phyloP scores from a whole-genome alignment of 2,329 filamentous ascomycete genomes.

The Colletotrichum costaricense region DNA sequence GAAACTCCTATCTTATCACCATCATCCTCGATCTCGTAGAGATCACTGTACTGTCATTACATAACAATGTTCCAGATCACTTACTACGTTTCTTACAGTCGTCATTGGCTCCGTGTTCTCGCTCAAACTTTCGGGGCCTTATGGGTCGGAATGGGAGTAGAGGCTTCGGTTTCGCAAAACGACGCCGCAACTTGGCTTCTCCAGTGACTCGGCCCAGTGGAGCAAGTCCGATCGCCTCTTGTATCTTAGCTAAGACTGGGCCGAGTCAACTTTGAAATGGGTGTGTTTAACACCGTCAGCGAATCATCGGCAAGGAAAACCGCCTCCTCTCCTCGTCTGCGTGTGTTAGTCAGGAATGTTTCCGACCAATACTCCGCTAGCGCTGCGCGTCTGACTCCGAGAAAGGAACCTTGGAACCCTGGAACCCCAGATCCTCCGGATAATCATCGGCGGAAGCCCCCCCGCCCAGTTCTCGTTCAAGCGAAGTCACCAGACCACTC shows the following conservation, averaged over 20 bases:
- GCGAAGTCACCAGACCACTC: not conserved
- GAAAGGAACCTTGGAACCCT: not conserved
- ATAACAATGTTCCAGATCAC: not conserved
- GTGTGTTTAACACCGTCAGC: not conserved
- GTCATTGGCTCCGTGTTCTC: not conserved
- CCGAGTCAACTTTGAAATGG: not conserved
- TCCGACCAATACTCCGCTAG: constrained; percentile 26
- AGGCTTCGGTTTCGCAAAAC: not conserved
- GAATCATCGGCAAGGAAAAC: not conserved
- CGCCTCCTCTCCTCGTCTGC: not conserved
- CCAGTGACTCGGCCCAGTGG: constrained; percentile 1
- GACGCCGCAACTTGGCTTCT: not conserved
- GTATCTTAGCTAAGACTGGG: not conserved
- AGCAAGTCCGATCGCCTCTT: not conserved
- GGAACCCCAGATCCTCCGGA: not conserved
- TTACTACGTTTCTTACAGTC: not conserved
- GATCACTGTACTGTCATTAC: not conserved
- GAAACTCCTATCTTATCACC: not conserved
- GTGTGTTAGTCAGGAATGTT: not conserved
- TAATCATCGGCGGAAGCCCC: constrained; percentile 19
- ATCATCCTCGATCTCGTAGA: not conserved
- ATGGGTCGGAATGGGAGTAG: not conserved
- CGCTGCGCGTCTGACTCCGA: not conserved
- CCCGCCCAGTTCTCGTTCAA: not conserved
- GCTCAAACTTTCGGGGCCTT: not conserved